These are phyloP conservation scores for Chalaropsis thielavioides DNA, from an alignment of 2,329 filamentous ascomycete species.

Conservation along the genomic window DNA sequence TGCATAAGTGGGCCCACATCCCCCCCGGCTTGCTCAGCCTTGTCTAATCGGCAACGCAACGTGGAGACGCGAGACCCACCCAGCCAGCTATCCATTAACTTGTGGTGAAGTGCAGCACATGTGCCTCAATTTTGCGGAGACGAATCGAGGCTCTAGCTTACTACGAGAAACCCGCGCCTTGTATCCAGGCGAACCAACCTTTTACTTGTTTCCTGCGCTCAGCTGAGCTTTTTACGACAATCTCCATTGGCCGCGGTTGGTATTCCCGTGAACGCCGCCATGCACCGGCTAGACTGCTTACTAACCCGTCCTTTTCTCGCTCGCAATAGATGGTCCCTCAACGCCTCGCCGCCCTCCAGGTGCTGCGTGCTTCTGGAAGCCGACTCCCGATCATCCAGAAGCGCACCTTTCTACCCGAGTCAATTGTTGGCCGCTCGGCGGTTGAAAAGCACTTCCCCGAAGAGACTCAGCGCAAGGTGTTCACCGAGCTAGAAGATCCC, in stretches of 20 bases:
- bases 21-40: too few relatives aligned
- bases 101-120: neutral
- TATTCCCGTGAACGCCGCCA: neutral
- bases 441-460: conserved; percentile 40
- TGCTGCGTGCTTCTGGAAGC: conserved; percentile 29
- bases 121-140: neutral
- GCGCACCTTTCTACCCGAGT: conserved; percentile 41
- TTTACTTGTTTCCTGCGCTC: neutral
- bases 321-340: conserved; percentile 9
- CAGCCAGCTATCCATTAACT: neutral
- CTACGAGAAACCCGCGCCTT: too few relatives aligned
- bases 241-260: neutral
- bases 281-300: neutral
- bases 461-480: conserved; percentile 23
- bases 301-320: neutral
- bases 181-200: neutral
- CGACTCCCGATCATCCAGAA: conserved; percentile 39
- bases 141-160: neutral
- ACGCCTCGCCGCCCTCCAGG: conserved; percentile 24
- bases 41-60: neutral
- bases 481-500: conserved; percentile 50
- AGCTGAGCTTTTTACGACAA: neutral
- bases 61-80: neutral
- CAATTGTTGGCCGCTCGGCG: conserved; percentile 32
- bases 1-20: neutral